These are phyloP conservation scores for Triadica sebifera DNA, from an alignment of 345 rosid species.

Conservation along the genomic window DNA sequence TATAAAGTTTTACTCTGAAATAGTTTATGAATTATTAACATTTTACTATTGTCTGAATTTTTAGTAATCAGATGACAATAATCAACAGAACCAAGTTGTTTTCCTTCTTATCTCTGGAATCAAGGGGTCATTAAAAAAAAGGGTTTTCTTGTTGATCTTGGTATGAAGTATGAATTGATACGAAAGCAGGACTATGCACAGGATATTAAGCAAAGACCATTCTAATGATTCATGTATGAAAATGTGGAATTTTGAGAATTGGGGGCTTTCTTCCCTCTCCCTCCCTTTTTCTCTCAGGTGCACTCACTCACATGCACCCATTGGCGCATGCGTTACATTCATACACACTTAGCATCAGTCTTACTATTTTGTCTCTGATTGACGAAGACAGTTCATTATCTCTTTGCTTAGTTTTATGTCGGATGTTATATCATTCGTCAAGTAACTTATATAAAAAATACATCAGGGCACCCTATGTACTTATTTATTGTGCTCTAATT, in stretches of 20 bases:
- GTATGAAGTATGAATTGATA: background rate
- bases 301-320: too few species aligned
- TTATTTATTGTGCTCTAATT: constrained; percentile 2
- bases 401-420: too few species aligned
- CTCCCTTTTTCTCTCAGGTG: too few species aligned
- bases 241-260: background rate
- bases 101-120: background rate
- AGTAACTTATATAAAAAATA: background rate
- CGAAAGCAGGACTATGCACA: background rate
- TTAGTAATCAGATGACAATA: background rate
- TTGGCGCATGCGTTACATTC: too few species aligned
- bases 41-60: background rate
- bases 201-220: background rate
- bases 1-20: background rate
- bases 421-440: too few species aligned
- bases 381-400: too few species aligned
- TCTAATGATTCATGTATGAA: background rate
- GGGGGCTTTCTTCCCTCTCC: background rate
- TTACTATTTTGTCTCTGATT: too few species aligned
- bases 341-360: too few species aligned
- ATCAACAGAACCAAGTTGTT: background rate
- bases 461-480: background rate
- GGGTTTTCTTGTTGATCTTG: background rate
- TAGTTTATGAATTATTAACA: background rate
- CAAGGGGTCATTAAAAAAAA: background rate